A percentile compares a stretch with the other conserved stretches of the same genome.
These are phyloP conservation scores for Paramarasmius palmivorus DNA, from an alignment of 1,284 basidiomycete genomes.

Conservation along the genomic window DNA sequence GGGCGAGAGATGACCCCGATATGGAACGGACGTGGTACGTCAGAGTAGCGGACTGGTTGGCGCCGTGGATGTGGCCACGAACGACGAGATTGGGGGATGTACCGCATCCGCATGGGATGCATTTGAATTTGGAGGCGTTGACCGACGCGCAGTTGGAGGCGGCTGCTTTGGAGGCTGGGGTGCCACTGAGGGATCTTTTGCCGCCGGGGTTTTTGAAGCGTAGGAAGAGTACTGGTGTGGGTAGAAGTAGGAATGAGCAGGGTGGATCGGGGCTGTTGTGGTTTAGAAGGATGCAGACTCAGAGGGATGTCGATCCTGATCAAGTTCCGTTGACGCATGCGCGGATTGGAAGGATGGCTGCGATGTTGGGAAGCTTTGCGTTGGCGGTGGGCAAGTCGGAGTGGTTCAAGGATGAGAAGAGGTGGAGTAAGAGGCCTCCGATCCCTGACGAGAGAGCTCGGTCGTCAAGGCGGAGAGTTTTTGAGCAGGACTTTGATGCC, in stretches of 20 bases:
- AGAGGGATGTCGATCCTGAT: slow-evolving; percentile 1
- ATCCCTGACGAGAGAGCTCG: not conserved
- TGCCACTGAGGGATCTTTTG: slow-evolving; percentile 52
- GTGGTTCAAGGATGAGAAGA: slow-evolving; percentile 9
- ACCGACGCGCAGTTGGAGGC: slow-evolving; percentile 50
- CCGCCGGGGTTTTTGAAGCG: slow-evolving; percentile 35
- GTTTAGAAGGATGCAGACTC: not conserved
- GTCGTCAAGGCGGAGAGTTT: not conserved
- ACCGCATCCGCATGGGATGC: slow-evolving; percentile 40
- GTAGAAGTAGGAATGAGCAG: not conserved
- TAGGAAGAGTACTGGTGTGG: slow-evolving; percentile 6
- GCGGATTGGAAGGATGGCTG: slow-evolving; percentile 53
- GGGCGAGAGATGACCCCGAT: slow-evolving; percentile 41
- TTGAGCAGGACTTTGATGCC: slow-evolving; percentile 25
- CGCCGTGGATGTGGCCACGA: slow-evolving; percentile 9
- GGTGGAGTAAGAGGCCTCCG: not conserved
- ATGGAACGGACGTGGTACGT: slow-evolving; percentile 19
- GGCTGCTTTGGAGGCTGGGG: slow-evolving; percentile 64
- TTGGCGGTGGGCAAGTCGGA: slow-evolving; percentile 33
- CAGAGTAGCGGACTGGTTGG: slow-evolving; percentile 11
- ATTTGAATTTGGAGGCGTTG: slow-evolving; percentile 61
- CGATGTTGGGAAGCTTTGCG: slow-evolving; percentile 48
- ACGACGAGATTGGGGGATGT: slow-evolving; percentile 7
- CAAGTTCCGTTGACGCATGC: slow-evolving; percentile 34
- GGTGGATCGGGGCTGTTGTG: slow-evolving; percentile 2